Evolutionary conservation across 805 yeast species (phyloP), one percentile per base, ranked within the genome.

Genomic region (Candida khao-thaluensis): DNA sequence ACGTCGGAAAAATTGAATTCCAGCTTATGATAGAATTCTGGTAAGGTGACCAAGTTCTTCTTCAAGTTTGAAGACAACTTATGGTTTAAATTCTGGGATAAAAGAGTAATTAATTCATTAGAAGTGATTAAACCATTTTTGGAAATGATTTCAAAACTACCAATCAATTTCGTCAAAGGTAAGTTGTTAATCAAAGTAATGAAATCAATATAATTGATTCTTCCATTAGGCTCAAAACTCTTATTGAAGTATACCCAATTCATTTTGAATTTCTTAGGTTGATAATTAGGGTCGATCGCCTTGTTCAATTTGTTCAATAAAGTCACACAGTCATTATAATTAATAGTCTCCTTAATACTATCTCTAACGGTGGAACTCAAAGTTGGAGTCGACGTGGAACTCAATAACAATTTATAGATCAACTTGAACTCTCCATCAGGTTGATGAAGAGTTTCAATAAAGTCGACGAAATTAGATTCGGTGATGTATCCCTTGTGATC

Each of bases 391-490:
- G 17, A 7, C 4, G 34, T 27, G 10, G 37, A 26, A 16, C 32
- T 31, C 24, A 20, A 22, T 14, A 28, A 20, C 29, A 57, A 47
- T 21, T 56, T 51, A 34, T 49, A 60, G 18, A 59, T 49, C 27
- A 59, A 45, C 35, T 59, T 59, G 44, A 56, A 59, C 34, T 60
- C 65, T 18, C 64, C 64, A 40, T 60, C 63, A 14, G 42, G 46
- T 7, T 57, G 48, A 25, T 53, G 49, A 32, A 76, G 60, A 23
- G 71, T 71, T 44, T 74, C 70, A 51, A 85, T 80, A 56, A 91
- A 85, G 30, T 74, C 72, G 36, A 77, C 64, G 84, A 95, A 91
- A 56, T 91, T 96, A 17, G 68, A 59, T 35, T 80, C 67, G 18
- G 77, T 72, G 35, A 87, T 70, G 43, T 72, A 80, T 6, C 96